These are phyloP conservation scores for Rhynchospora breviuscula DNA, from an alignment of 176 grass and related monocot genomes.

Conservation along the genomic window DNA sequence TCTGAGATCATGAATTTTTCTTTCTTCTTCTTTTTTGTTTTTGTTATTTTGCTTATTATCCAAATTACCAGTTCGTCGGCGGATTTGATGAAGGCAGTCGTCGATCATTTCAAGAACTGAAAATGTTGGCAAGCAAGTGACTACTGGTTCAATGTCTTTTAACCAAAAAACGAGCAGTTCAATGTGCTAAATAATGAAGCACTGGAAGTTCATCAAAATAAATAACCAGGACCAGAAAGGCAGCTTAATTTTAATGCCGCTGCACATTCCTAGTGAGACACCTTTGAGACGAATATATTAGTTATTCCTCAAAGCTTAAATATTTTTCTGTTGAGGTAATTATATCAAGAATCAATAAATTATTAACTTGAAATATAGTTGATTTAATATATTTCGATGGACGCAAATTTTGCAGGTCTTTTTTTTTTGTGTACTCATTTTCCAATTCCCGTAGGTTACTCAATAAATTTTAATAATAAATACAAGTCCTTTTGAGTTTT, in stretches of 20 bases:
- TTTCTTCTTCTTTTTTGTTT: not conserved
- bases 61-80: conserved; percentile 56
- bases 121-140: conserved; percentile 50
- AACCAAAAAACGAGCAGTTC: not conserved
- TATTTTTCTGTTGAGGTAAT: not conserved
- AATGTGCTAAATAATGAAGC: not conserved
- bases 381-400: not conserved
- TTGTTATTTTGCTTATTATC: not conserved
- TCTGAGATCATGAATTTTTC: not conserved
- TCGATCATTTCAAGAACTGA: conserved; percentile 79
- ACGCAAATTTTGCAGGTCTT: not conserved
- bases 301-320: not conserved
- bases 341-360: not conserved
- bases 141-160: not conserved
- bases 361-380: not conserved
- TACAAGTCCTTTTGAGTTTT: not conserved
- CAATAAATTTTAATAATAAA: not conserved
- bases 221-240: not conserved
- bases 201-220: not conserved
- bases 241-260: not conserved
- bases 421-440: not conserved
- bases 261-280: not conserved
- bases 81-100: conserved; percentile 78
- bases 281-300: not conserved
- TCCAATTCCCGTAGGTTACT: not conserved